Percentiles rank a stretch among this genome's conserved stretches.
Conservation (phyloP, 352 stramenopile species). For the Phytophthora niederhauseri region DNA sequence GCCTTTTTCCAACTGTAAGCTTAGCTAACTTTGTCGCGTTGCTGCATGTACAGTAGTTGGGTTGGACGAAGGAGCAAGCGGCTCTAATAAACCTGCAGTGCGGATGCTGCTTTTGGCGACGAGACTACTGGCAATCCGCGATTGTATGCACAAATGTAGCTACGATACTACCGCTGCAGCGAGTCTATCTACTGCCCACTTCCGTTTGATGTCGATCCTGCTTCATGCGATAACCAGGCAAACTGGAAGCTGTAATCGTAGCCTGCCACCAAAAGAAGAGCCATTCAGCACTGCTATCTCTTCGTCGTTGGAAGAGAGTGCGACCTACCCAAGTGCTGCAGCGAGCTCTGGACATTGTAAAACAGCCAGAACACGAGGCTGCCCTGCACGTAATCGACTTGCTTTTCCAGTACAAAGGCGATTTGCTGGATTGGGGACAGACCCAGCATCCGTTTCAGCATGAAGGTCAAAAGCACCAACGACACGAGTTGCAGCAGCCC, state of each 20-base stretch:
- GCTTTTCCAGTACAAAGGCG: constrained; percentile 41
- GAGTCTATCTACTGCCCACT: neutral
- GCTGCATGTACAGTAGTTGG: too few species aligned
- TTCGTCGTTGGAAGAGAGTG: neutral
- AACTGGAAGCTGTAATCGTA: constrained; percentile 12
- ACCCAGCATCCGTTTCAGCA: constrained; percentile 26
- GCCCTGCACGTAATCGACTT: constrained; percentile 30
- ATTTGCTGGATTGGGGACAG: constrained; percentile 29
- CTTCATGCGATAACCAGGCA: neutral
- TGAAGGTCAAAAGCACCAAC: constrained; percentile 25
- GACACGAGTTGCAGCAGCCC: constrained; percentile 31
- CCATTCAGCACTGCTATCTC: neutral
- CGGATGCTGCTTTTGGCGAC: too few species aligned
- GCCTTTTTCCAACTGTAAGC: too few species aligned
- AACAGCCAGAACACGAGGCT: constrained; percentile 46
- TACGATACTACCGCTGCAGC: too few species aligned
- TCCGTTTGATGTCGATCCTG: neutral
- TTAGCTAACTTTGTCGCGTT: too few species aligned
- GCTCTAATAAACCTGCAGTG: too few species aligned
- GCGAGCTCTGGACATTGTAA: constrained; percentile 29
- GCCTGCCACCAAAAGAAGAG: neutral
- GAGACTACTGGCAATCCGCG: too few species aligned
- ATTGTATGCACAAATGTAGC: too few species aligned
- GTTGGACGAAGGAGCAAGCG: too few species aligned
- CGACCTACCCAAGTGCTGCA: constrained; percentile 31